Evolutionary conservation across 2,329 filamentous ascomycete species (phyloP).

Genomic region (Colletotrichum liaoningense): DNA sequence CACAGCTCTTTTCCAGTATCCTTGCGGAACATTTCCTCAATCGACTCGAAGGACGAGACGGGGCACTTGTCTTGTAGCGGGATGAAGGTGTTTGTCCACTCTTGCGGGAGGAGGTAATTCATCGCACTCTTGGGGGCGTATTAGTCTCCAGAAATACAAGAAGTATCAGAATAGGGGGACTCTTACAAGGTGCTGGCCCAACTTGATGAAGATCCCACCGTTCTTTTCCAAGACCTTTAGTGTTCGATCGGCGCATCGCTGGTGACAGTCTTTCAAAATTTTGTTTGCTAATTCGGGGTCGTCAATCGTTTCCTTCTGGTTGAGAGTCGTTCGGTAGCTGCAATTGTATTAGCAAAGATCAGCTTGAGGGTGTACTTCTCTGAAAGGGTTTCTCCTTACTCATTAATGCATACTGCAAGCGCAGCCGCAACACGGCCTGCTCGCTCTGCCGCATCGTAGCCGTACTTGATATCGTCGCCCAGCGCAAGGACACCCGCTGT

Average conservation of each 20-base stretch:
- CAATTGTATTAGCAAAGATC: constrained; percentile 41
- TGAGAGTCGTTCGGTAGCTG: constrained; percentile 90
- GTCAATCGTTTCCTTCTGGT: constrained; percentile 70
- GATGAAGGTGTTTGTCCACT: constrained; percentile 97
- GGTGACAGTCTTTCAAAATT: constrained; percentile 86
- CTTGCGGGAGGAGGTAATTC: constrained; percentile 90
- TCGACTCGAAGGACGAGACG: constrained; percentile 87
- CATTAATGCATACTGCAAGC: constrained; percentile 86
- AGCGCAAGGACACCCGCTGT: constrained; percentile 64
- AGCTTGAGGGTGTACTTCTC: too few species aligned
- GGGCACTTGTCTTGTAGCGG: constrained; percentile 96
- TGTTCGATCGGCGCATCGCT: constrained; percentile 90
- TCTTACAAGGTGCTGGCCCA: constrained; percentile 88
- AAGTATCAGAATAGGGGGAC: too few species aligned
- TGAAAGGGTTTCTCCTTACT: constrained; percentile 63
- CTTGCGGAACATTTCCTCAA: constrained; percentile 84
- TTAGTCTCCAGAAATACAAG: constrained; percentile 35
- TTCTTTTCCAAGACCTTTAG: constrained; percentile 91
- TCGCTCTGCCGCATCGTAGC: constrained; percentile 80
- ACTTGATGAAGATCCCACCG: constrained; percentile 97
- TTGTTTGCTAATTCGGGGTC: constrained; percentile 73
- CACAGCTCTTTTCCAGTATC: constrained; percentile 85
- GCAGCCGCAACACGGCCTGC: constrained; percentile 82
- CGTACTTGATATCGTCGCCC: constrained; percentile 78
- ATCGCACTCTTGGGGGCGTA: constrained; percentile 77